phyloP scores from a whole-genome alignment of 208 protist genomes.

The Crithidia bombi region DNA sequence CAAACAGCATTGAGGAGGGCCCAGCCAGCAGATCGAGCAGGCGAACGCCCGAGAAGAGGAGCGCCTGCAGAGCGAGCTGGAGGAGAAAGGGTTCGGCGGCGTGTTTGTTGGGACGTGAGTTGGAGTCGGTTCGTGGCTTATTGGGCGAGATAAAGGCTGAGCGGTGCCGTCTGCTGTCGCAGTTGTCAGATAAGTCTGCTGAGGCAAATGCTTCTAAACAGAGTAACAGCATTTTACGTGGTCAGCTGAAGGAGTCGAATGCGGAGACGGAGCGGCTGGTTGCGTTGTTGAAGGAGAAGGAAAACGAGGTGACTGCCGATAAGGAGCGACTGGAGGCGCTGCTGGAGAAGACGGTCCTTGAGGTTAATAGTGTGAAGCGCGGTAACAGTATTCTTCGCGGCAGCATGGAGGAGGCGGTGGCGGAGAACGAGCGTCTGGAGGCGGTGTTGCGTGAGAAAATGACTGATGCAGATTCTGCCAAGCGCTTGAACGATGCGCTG shows the following conservation, averaged over 20 bases:
- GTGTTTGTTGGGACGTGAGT: not conserved
- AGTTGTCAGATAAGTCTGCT: not conserved
- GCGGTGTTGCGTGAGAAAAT: not conserved
- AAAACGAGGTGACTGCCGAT: constrained; percentile 28
- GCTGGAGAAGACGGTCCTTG: constrained; percentile 19
- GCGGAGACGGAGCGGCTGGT: constrained; percentile 6
- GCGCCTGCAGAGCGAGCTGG: constrained; percentile 10
- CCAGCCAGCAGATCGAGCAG: constrained; percentile 7
- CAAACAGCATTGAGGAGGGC: not conserved
- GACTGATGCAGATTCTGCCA: not conserved
- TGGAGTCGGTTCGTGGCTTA: too few species aligned
- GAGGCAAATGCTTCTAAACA: constrained; percentile 8
- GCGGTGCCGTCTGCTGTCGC: not conserved
- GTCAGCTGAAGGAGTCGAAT: not conserved
- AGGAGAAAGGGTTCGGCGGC: constrained; percentile 9
- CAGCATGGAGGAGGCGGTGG: constrained; percentile 7
- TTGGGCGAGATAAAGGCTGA: constrained; percentile 6
- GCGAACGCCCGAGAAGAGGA: constrained; percentile 11
- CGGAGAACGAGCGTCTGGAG: constrained; percentile 7
- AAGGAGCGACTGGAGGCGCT: constrained; percentile 34
- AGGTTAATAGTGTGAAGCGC: not conserved
- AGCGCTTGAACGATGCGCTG: not conserved
- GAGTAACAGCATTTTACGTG: not conserved
- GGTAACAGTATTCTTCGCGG: not conserved
- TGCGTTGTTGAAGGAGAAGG: constrained; percentile 10